Evolutionary conservation across 495 filamentous ascomycete genomes (phyloP), one percentile per base, ranked within the genome.

Genomic region (Penicillium parvum): DNA sequence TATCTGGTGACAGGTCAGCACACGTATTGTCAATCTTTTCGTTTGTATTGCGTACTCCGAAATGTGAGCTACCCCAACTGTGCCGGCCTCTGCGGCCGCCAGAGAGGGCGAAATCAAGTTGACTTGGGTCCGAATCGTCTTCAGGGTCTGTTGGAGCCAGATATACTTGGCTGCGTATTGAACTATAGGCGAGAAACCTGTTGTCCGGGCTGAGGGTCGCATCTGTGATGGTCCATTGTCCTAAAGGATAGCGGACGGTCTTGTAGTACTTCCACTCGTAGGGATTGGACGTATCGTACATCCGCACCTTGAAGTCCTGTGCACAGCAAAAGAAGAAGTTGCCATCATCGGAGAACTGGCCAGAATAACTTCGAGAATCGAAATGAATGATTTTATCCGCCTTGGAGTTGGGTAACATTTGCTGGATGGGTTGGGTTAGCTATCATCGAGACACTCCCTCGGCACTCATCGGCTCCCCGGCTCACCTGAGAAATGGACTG

Each of bases 271-370:
- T 84, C 92, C 92, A 98, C 39, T 86, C 78, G 59, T 90, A 94
- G 0, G 92, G 92, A 45, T 96, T 95, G 1, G 88, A 94, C 0
- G 92, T 96, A 58, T 98, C 92, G 60, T 97, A 98, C 85, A 98
- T 89, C 15, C 90, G 84, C 10, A 98, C 88, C 41, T 78, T 81
- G 65, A 92, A 96, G 60, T 98, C 90, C 60, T 96, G 90, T 16
- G 82, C 83, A 52, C 85, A 91, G n/a, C 83, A 84, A 61, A 95
- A 98, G 64, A 95, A 98, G 68, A 96, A 96, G 67, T 95, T 95
- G 5, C 92, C 92, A 52, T 98, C 92, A 40, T 91, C 85, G 0
- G 88, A 95, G 58, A 96, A 98, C 61, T 98, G 92, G 4, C 92
- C 92, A 10, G 89, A 96, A 60, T 95, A 96, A 40, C 90, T 90